These are phyloP conservation scores for Solanum hybrid DNA, from an alignment of 305 asterid genomes.

Conservation along the genomic window DNA sequence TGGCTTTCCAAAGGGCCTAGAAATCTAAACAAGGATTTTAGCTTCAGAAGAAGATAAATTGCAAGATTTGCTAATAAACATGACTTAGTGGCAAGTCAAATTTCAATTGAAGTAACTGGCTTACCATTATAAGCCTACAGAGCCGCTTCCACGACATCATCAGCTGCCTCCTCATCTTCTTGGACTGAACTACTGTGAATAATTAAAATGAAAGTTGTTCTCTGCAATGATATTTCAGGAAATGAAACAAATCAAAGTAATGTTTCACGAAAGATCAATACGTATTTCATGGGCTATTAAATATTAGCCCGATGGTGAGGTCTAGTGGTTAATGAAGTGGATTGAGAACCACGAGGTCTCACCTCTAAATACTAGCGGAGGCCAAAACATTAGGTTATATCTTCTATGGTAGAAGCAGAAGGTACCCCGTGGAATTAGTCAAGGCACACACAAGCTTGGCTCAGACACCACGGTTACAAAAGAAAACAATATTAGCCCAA, in stretches of 20 bases:
- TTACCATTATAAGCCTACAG: conserved; percentile 41
- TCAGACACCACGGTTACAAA: neutral
- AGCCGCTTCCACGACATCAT: conserved; percentile 39
- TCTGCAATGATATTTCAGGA: neutral
- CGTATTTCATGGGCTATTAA: neutral
- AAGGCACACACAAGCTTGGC: neutral
- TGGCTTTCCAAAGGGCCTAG: conserved; percentile 21
- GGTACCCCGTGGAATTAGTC: neutral
- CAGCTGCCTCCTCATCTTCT: conserved; percentile 31
- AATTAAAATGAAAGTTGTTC: neutral
- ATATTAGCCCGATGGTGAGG: neutral
- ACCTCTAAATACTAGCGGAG: neutral
- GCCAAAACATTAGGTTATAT: neutral
- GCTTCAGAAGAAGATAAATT: neutral
- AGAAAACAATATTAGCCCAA: neutral
- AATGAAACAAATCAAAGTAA: neutral
- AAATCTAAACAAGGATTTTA: conserved; percentile 25
- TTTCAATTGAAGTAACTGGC: neutral
- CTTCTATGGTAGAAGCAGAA: neutral
- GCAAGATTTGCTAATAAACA: neutral
- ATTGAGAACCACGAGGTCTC: neutral
- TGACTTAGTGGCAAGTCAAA: neutral
- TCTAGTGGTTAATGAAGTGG: neutral
- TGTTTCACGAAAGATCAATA: neutral
- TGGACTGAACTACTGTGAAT: neutral